These are phyloP conservation scores for Verticillium longisporum DNA, from an alignment of 2,329 filamentous ascomycete species.

Conservation along the genomic window DNA sequence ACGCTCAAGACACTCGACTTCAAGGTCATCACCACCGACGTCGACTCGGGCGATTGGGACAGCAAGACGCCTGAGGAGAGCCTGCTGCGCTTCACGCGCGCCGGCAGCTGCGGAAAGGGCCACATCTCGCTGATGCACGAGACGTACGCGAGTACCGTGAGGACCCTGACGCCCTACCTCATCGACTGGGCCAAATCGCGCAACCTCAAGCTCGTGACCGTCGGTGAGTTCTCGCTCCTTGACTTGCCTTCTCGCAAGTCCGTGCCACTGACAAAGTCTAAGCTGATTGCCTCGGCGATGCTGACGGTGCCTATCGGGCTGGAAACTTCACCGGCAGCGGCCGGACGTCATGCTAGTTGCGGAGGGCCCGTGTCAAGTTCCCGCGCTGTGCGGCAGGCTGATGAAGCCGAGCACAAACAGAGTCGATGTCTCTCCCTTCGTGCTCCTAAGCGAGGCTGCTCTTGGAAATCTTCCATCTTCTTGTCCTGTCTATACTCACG, in stretches of 20 bases:
- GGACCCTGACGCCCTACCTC: slow-evolving; percentile 40
- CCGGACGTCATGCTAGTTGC: slow-evolving; percentile 19
- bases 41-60: slow-evolving; percentile 58
- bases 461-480: too few species aligned
- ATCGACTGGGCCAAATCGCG: slow-evolving; percentile 43
- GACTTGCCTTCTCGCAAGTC: background rate
- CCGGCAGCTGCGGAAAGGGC: slow-evolving; percentile 33
- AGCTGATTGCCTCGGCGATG: slow-evolving; percentile 37
- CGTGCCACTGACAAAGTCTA: background rate
- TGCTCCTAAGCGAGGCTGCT: background rate
- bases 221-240: slow-evolving; percentile 29
- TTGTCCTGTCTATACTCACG: too few species aligned
- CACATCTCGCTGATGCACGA: slow-evolving; percentile 55
- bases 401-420: too few species aligned
- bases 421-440: background rate
- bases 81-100: slow-evolving; percentile 42
- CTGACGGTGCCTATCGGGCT: slow-evolving; percentile 30
- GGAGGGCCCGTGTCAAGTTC: background rate
- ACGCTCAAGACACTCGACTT: slow-evolving; percentile 42
- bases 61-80: slow-evolving; percentile 41
- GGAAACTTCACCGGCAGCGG: slow-evolving; percentile 29
- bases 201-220: slow-evolving; percentile 39
- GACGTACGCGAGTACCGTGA: slow-evolving; percentile 41
- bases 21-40: slow-evolving; percentile 53
- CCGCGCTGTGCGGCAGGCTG: background rate